Conservation (phyloP, 345 rosid species). For the Sonneratia alba region DNA sequence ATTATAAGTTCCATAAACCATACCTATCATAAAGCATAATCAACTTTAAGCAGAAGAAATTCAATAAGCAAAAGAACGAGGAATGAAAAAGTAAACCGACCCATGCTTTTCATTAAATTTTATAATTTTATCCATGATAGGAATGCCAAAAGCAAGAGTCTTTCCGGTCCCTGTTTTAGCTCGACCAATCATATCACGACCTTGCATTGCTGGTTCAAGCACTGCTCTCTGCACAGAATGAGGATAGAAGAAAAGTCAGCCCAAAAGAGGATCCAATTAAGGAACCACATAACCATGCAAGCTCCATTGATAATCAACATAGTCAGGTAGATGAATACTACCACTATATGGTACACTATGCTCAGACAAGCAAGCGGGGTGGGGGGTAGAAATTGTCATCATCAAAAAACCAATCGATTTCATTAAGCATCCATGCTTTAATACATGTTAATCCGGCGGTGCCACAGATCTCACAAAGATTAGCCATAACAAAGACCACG, state of each 20-base stretch:
- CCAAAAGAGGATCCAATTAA: not conserved
- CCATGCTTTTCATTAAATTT: constrained; percentile 75
- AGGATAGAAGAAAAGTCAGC: not conserved
- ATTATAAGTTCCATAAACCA: too few species aligned
- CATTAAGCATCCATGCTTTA: too few species aligned
- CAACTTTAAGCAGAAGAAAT: not conserved
- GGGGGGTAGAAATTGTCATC: too few species aligned
- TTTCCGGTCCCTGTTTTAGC: constrained; percentile 96
- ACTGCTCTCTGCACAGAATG: constrained; percentile 58
- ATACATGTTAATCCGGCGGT: too few species aligned
- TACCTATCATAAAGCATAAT: not conserved
- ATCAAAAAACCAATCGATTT: too few species aligned
- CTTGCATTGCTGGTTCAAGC: constrained; percentile 92
- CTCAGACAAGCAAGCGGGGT: too few species aligned
- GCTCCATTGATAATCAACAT: too few species aligned
- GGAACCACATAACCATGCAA: too few species aligned
- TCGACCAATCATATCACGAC: constrained; percentile 83
- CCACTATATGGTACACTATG: too few species aligned
- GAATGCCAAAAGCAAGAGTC: constrained; percentile 97
- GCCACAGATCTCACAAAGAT: too few species aligned
- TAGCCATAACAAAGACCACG: too few species aligned
- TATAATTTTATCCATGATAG: constrained; percentile 68
- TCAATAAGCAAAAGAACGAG: not conserved
- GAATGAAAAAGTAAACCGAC: constrained; percentile 31
- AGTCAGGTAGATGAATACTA: too few species aligned